Evolutionary conservation across 2,329 filamentous ascomycete genomes (phyloP), one percentile per base, ranked within the genome.

Genomic region (Eurotiales sp.): DNA sequence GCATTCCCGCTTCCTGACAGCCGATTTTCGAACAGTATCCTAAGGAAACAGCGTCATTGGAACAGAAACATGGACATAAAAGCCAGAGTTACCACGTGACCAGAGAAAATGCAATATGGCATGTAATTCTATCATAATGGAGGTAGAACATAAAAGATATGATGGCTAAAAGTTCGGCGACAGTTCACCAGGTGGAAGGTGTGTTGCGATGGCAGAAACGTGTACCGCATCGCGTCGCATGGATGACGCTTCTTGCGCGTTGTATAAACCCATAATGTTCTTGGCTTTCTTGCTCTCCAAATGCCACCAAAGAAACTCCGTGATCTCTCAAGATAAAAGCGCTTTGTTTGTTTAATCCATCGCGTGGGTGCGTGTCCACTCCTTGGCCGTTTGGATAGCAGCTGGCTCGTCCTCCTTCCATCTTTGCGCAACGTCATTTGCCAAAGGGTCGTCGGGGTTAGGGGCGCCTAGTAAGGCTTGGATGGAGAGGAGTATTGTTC

Each of bases 401-500:
- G 88, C 89, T 58, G 85, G 84, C 72, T 97, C 89, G 65, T 99
- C 86, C 65, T 97, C 90, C 77, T 97, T 96, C 93, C 93, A 99
- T 66, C 87, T 86, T 77, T 97, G 95, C 30, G 93, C 93, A 37
- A 99, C 93, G 59, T 99, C 92, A 66, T 96, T 95, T 45, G 93
- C 95, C 37, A 99, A 83, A n/a, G 93, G 95, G 66, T 99, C 93
- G 65, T 99, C 93, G 25, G 95, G 93, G 72, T 99, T 99, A 12
- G 93, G 93, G 5, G 93, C 92, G 40, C 93, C 93, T 12, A 99
- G 84, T 21, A 99, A 81, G 46, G 93, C 93, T 72, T 99, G 95
- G 68, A 99, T 99, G 8, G 92, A 97, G 50, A 99, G 84, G n/a
- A 99, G 83, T 60, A 99, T 99, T 6, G 93, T 99, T 58, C 93